Evolutionary conservation across 164 flowering plant genomes (phyloP), one percentile per base, ranked within the genome.

Genomic region (Tinospora cordifolia): DNA sequence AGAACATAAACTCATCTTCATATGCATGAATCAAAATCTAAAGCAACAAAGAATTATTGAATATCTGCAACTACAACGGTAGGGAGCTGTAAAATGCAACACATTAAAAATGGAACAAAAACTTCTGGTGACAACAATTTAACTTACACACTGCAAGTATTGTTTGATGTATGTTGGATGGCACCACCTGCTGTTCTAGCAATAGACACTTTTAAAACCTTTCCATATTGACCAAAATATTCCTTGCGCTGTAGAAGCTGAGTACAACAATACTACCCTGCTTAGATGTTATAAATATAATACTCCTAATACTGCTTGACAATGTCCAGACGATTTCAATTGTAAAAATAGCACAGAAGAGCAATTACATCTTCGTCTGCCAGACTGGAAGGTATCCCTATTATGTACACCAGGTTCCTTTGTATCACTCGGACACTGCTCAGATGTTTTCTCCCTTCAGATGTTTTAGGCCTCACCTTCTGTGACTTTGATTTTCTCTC

Each of bases 141-240:
- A 21, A 89, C 99, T 88, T 86, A 95, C 99, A 95, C 98, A 87
- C 97, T 90, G 77, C 93, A 92, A 67, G 97, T 88, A 80, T 79
- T 88, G 81, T 85, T 90, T 54, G 94, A 78, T 78, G 87, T 87
- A 68, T 90, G 93, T 71, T 92, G 99, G 80, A 91, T 84, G 36
- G 83, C 83, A 63, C 97, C 97, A 75, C 92, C 82, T 59, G 97
- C 82, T 30, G 97, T 88, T 21, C 98, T 87, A 74, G 99, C 86
- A 77, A 93, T 84, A 13, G 99, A 91, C 21, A 93, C 97, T 79
- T 95, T 95, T 26, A 88, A 72, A 69, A 92, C 97, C 82, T 89
- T 95, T 38, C 99, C 98, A 87, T 95, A 95, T 78, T 89, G 96
- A 46, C 87, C 93, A 88, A 95, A 95, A 78, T 88, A 95, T 34